Conservation (phyloP, 495 filamentous ascomycete species). For the Aspergillus asperescens region DNA sequence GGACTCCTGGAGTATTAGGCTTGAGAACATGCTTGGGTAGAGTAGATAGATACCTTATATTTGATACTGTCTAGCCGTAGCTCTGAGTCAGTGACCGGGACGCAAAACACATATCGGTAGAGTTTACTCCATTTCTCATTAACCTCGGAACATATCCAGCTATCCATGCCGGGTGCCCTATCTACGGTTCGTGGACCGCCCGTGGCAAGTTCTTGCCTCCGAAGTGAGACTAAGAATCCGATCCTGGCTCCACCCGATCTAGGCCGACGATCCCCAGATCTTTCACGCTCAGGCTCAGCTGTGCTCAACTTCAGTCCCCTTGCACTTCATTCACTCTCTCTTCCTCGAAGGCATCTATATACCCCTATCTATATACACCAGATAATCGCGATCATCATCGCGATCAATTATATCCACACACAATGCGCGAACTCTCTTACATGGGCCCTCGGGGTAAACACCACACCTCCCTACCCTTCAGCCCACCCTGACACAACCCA, state of each 20-base stretch:
- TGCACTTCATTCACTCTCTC: not conserved
- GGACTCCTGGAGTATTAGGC: too few species aligned
- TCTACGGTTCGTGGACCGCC: too few species aligned
- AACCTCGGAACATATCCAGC: too few species aligned
- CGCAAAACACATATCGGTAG: too few species aligned
- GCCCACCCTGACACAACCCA: not conserved
- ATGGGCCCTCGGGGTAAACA: conserved; percentile 50
- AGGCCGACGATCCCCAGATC: not conserved
- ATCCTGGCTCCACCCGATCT: not conserved
- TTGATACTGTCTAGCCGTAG: too few species aligned
- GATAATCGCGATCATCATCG: not conserved
- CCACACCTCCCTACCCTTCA: not conserved
- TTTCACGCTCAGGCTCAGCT: not conserved
- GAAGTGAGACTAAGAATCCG: too few species aligned
- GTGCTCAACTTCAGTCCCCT: not conserved
- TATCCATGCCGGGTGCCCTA: too few species aligned
- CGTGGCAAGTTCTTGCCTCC: too few species aligned
- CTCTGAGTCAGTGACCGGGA: too few species aligned
- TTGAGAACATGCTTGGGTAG: too few species aligned
- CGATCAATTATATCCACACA: conserved; percentile 17
- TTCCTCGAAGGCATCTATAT: not conserved
- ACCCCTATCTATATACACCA: not conserved
- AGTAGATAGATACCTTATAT: too few species aligned
- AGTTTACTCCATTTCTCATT: too few species aligned
- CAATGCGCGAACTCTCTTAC: conserved; percentile 60